Conservation (phyloP, 495 filamentous ascomycete species). For the Aspergillus incahuasiensis region DNA sequence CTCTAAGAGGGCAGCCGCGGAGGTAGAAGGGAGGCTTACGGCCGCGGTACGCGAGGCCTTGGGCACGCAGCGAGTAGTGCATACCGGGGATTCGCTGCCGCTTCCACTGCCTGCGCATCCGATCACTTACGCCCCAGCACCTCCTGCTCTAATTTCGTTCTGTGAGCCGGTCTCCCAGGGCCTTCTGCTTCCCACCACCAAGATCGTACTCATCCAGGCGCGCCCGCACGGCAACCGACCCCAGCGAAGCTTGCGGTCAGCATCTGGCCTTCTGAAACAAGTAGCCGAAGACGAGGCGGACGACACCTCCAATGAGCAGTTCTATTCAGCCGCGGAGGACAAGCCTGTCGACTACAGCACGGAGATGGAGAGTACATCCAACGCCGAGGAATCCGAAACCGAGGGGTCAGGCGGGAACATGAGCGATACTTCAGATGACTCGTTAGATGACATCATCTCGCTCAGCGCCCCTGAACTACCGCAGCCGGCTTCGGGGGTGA, state of each 20-base stretch:
- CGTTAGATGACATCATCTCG: slow-evolving; percentile 77
- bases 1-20: slow-evolving; percentile 31
- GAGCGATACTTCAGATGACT: slow-evolving; percentile 69
- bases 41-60: slow-evolving; percentile 75
- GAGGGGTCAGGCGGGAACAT: slow-evolving; percentile 48
- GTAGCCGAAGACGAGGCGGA: slow-evolving; percentile 66
- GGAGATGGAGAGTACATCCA: slow-evolving; percentile 49
- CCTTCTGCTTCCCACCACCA: slow-evolving; percentile 62
- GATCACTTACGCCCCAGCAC: slow-evolving; percentile 77
- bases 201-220: slow-evolving; percentile 68
- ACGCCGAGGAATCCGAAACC: slow-evolving; percentile 51
- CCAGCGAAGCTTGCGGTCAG: slow-evolving; percentile 26
- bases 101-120: slow-evolving; percentile 82
- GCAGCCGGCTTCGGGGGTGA: slow-evolving; percentile 57
- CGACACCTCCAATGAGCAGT: slow-evolving; percentile 81
- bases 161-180: slow-evolving; percentile 83
- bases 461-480: slow-evolving; percentile 74
- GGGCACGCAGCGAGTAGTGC: slow-evolving; percentile 65
- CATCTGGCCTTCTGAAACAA: slow-evolving; percentile 46
- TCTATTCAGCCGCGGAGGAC: slow-evolving; percentile 83
- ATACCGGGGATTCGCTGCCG: slow-evolving; percentile 77
- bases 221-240: slow-evolving; percentile 32
- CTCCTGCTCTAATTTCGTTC: slow-evolving; percentile 61
- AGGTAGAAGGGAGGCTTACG: slow-evolving; percentile 62
- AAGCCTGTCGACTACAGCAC: slow-evolving; percentile 52